Evolutionary conservation across 495 filamentous ascomycete genomes (phyloP).

Genomic region (Recurvomyces mirabilis): DNA sequence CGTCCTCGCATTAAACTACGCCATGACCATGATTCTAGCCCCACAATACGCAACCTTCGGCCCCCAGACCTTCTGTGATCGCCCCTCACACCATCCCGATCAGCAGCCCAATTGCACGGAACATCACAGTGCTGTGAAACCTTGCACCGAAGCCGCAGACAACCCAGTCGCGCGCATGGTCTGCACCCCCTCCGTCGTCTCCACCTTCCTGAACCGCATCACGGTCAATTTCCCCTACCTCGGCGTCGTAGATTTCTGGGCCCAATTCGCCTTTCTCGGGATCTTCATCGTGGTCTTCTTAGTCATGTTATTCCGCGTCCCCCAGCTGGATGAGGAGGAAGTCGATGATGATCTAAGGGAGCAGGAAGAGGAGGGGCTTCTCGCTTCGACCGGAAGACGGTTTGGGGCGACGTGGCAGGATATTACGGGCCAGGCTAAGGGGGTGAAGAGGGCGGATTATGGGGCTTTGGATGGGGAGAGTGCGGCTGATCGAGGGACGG

Average conservation of each 20-base stretch:
- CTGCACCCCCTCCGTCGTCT: slow-evolving; percentile 82
- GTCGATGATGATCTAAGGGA: slow-evolving; percentile 81
- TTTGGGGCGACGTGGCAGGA: slow-evolving; percentile 84
- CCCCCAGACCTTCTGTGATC: slow-evolving; percentile 84
- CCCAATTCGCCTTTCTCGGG: slow-evolving; percentile 83
- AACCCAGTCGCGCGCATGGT: slow-evolving; percentile 54
- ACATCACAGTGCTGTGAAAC: slow-evolving; percentile 57
- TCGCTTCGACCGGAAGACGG: slow-evolving; percentile 67
- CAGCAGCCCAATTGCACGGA: slow-evolving; percentile 69
- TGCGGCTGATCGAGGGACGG: slow-evolving; percentile 7
- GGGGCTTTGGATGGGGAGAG: slow-evolving; percentile 9
- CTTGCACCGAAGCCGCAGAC: slow-evolving; percentile 64
- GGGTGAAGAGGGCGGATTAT: slow-evolving; percentile 21
- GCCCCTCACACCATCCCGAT: slow-evolving; percentile 41
- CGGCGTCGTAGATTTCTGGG: slow-evolving; percentile 88
- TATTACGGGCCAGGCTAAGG: slow-evolving; percentile 48
- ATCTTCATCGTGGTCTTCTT: slow-evolving; percentile 70
- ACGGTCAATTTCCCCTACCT: slow-evolving; percentile 96
- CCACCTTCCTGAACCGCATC: slow-evolving; percentile 84
- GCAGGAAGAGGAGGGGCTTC: slow-evolving; percentile 87
- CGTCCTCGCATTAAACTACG: slow-evolving; percentile 80
- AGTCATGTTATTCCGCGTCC: slow-evolving; percentile 66
- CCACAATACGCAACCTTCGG: slow-evolving; percentile 93
- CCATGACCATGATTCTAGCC: slow-evolving; percentile 78
- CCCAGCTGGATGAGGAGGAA: slow-evolving; percentile 59